These are phyloP conservation scores for Neofusicoccum parvum DNA, from an alignment of 2,329 filamentous ascomycete species.

Conservation along the genomic window DNA sequence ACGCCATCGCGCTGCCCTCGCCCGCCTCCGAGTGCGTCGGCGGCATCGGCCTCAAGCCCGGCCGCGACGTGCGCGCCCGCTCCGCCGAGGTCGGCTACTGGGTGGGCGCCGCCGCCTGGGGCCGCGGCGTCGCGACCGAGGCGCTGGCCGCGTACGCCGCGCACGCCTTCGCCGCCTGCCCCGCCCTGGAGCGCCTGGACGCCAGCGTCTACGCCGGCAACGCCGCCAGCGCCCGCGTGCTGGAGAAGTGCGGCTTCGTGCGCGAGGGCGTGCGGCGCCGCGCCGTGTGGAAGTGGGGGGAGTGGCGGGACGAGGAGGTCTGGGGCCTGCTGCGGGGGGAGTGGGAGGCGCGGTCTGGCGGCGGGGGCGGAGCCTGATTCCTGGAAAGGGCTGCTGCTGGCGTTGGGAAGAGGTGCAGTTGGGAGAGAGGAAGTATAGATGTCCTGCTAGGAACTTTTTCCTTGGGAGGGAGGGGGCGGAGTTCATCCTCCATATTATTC, in stretches of 20 bases:
- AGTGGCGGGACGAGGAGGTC: conserved; percentile 34
- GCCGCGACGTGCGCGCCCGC: conserved; percentile 38
- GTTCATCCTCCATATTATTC: no score
- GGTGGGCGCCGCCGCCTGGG: conserved; percentile 42
- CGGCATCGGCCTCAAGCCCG: conserved; percentile 41
- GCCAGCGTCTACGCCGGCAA: conserved; percentile 37
- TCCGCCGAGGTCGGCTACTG: conserved; percentile 47
- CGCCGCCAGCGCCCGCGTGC: conserved; percentile 35
- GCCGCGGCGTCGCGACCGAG: conserved; percentile 36
- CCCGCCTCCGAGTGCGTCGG: conserved; percentile 33
- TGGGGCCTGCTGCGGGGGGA: conserved; percentile 39
- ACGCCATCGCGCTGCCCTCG: conserved; percentile 22
- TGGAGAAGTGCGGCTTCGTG: conserved; percentile 43
- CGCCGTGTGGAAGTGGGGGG: conserved; percentile 39
- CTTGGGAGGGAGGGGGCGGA: no score
- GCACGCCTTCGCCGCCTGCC: conserved; percentile 38
- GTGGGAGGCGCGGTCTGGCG: not conserved
- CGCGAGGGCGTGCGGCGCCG: conserved; percentile 40
- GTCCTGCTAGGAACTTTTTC: no score
- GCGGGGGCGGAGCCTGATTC: no score
- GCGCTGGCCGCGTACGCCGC: conserved; percentile 36
- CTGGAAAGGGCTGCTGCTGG: no score
- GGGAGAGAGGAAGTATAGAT: no score
- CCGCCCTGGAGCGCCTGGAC: conserved; percentile 30
- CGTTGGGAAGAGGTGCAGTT: no score